Conservation (phyloP, 495 filamentous ascomycete species). For the Neurospora sp. region DNA sequence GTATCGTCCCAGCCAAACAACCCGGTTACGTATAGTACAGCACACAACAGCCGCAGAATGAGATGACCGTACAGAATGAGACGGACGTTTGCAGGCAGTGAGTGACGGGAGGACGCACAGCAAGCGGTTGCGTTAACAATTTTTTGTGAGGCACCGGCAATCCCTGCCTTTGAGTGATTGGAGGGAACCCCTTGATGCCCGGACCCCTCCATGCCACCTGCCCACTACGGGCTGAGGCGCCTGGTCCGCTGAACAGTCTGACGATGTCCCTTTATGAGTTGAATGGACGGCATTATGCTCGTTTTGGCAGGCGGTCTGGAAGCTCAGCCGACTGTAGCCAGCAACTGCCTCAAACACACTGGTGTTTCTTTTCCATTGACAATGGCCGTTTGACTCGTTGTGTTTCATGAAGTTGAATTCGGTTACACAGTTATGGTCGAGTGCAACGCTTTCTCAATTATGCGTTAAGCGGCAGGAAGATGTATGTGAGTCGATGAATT, state of each 20-base stretch:
- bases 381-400: background rate
- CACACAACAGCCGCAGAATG: background rate
- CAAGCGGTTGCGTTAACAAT: background rate
- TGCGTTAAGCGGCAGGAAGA: background rate
- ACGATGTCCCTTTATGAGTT: background rate
- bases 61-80: background rate
- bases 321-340: background rate
- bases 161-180: background rate
- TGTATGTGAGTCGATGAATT: background rate
- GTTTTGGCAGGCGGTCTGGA: constrained; percentile 10
- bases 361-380: background rate
- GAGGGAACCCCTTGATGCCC: background rate
- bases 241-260: background rate
- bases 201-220: background rate
- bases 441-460: background rate
- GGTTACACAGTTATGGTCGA: background rate
- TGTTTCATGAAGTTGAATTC: background rate
- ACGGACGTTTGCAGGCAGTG: background rate
- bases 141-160: background rate
- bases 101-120: background rate
- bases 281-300: background rate
- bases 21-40: constrained; percentile 12
- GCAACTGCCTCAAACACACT: background rate
- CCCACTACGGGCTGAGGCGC: background rate
- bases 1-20: background rate